Conservation (phyloP, 2,329 filamentous ascomycete genomes). For the Bisporella sp. region DNA sequence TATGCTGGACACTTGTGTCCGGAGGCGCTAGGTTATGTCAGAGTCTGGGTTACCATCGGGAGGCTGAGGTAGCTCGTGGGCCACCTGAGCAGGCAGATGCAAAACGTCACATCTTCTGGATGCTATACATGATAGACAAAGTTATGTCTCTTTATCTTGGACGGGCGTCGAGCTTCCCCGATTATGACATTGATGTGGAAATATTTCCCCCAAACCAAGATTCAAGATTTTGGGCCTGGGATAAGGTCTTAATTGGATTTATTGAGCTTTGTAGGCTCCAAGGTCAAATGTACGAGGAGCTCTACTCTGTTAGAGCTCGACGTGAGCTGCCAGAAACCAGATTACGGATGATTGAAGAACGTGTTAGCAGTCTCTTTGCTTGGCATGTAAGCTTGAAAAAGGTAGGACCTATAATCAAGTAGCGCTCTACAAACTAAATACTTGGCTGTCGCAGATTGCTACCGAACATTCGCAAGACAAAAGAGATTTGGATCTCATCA, state of each 20-base stretch:
- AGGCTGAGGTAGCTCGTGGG: conserved; percentile 6
- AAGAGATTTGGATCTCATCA: conserved; percentile 9
- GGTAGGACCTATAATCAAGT: not conserved
- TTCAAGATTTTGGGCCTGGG: conserved; percentile 5
- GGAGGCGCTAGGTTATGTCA: conserved; percentile 11
- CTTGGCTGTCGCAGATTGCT: conserved; percentile 4
- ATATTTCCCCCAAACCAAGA: conserved; percentile 5
- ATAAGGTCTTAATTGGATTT: conserved; percentile 7
- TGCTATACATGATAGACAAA: conserved; percentile 16
- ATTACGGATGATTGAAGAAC: conserved; percentile 7
- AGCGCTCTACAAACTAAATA: not conserved
- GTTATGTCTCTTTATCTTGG: conserved; percentile 11
- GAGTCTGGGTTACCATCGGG: conserved; percentile 12
- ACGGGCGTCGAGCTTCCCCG: conserved; percentile 10
- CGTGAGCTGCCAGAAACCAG: conserved; percentile 1
- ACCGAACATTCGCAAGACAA: conserved; percentile 4
- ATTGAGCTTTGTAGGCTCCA: conserved; percentile 9
- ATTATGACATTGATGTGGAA: conserved; percentile 12
- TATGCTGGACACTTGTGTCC: conserved; percentile 13
- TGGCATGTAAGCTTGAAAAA: conserved; percentile 8
- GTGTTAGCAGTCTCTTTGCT: conserved; percentile 2
- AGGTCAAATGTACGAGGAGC: conserved; percentile 11
- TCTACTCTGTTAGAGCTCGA: conserved; percentile 8
- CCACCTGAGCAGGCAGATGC: conserved; percentile 8
- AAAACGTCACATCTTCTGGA: conserved; percentile 13